Percentiles rank a stretch among this genome's conserved stretches.
Conservation (phyloP, 2,329 filamentous ascomycete species). For the Colletotrichum ledebouriae region DNA sequence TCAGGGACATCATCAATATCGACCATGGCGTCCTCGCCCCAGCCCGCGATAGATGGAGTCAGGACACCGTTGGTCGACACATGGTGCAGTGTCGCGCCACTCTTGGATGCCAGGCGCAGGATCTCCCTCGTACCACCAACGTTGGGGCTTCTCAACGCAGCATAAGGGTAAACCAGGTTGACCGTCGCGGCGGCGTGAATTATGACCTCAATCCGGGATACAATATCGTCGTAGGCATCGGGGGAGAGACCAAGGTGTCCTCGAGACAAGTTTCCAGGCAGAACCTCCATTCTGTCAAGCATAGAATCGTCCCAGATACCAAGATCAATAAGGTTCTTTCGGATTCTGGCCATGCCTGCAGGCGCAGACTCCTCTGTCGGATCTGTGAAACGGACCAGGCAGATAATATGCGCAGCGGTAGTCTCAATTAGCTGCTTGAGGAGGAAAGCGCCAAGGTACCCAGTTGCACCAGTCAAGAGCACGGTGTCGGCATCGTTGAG, state of each 20-base stretch:
- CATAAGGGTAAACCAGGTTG: constrained; percentile 86
- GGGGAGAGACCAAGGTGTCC: constrained; percentile 77
- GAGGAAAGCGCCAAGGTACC: constrained; percentile 82
- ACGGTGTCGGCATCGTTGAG: constrained; percentile 77
- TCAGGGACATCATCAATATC: constrained; percentile 76
- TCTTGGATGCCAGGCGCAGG: constrained; percentile 75
- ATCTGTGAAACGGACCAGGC: constrained; percentile 79
- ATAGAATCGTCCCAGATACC: constrained; percentile 83
- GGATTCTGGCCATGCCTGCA: constrained; percentile 78
- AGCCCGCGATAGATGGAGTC: constrained; percentile 77
- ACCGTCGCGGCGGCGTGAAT: constrained; percentile 84
- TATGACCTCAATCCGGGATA: constrained; percentile 76
- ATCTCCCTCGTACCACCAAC: constrained; percentile 85
- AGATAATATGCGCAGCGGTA: constrained; percentile 78
- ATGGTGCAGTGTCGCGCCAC: constrained; percentile 81
- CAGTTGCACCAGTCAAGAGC: constrained; percentile 80
- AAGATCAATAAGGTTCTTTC: constrained; percentile 82
- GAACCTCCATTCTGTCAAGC: constrained; percentile 81
- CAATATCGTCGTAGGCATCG: constrained; percentile 75
- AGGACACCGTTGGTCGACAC: constrained; percentile 86
- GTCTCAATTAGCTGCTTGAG: constrained; percentile 76
- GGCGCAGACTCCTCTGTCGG: constrained; percentile 74
- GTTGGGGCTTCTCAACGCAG: constrained; percentile 79
- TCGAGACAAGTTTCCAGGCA: constrained; percentile 79
- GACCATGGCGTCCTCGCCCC: constrained; percentile 78